Conservation (phyloP, 1,284 basidiomycete species). For the Microbotryum violaceum region DNA sequence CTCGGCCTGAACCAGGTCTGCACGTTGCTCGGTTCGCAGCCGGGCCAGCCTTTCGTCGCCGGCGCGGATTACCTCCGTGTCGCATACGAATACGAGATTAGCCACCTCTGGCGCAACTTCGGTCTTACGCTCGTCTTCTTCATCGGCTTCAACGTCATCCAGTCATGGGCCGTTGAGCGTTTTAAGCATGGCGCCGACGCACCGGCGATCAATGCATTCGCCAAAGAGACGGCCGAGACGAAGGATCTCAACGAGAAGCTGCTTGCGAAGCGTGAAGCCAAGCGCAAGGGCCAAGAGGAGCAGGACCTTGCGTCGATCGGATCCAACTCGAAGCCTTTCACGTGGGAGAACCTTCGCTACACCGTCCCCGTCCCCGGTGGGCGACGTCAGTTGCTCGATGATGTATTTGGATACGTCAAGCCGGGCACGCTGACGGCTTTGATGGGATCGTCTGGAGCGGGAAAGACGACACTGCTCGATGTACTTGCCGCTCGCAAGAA, state of each 20-base stretch:
- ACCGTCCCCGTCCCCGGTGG: slow-evolving; percentile 46
- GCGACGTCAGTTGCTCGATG: slow-evolving; percentile 44
- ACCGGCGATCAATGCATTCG: slow-evolving; percentile 39
- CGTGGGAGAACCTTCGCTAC: slow-evolving; percentile 39
- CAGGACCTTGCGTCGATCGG: slow-evolving; percentile 32
- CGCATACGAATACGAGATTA: slow-evolving; percentile 56
- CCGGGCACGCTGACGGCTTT: slow-evolving; percentile 58
- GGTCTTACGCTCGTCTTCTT: slow-evolving; percentile 47
- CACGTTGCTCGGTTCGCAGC: slow-evolving; percentile 38
- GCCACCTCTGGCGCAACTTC: slow-evolving; percentile 60
- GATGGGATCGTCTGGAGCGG: slow-evolving; percentile 68
- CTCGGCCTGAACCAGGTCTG: slow-evolving; percentile 41
- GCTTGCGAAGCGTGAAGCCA: slow-evolving; percentile 29
- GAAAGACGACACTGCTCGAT: slow-evolving; percentile 53
- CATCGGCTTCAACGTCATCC: slow-evolving; percentile 37
- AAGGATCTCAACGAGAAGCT: slow-evolving; percentile 34
- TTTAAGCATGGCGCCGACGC: slow-evolving; percentile 34
- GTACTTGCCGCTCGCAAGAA: slow-evolving; percentile 71
- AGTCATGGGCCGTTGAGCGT: slow-evolving; percentile 26
- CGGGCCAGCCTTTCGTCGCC: slow-evolving; percentile 39
- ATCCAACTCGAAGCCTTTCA: slow-evolving; percentile 40
- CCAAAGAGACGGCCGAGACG: slow-evolving; percentile 35
- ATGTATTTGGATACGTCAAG: slow-evolving; percentile 73
- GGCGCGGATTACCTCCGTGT: slow-evolving; percentile 48
- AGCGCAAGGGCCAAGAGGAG: slow-evolving; percentile 30